Evolutionary conservation across 148 eudicot genomes (phyloP).

Genomic region (Rhododendron vialii): DNA sequence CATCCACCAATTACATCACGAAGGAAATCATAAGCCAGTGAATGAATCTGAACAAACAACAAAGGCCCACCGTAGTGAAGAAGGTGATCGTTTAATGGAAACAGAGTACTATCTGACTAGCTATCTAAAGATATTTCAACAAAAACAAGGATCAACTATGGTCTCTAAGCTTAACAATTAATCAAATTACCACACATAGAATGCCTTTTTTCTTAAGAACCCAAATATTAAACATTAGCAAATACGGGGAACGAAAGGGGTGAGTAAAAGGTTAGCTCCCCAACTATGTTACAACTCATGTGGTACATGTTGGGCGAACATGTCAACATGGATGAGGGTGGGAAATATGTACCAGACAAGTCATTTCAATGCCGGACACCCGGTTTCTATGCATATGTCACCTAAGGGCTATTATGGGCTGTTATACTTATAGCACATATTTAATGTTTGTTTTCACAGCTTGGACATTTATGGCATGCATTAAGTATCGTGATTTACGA

Average conservation of each 20-base stretch:
- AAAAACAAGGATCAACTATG: not conserved
- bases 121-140: not conserved
- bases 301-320: not conserved
- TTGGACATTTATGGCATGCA: not conserved
- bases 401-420: not conserved
- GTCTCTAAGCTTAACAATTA: not conserved
- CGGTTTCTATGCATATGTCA: not conserved
- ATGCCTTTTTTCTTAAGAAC: not conserved
- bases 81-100: not conserved
- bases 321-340: not conserved
- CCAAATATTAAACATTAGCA: not conserved
- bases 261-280: not conserved
- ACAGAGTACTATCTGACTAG: not conserved
- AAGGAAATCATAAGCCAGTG: not conserved
- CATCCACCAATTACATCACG: not conserved
- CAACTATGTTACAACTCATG: not conserved
- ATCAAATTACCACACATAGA: not conserved
- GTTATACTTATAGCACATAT: not conserved
- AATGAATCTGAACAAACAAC: not conserved
- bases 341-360: not conserved
- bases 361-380: not conserved
- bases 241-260: not conserved
- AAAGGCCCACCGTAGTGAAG: not conserved
- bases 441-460: not conserved
- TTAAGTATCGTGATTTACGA: not conserved